Percentiles rank a stretch among this genome's conserved stretches.
These are phyloP conservation scores for Botrytis fragariae DNA, from an alignment of 2,329 filamentous ascomycete species.

Conservation along the genomic window DNA sequence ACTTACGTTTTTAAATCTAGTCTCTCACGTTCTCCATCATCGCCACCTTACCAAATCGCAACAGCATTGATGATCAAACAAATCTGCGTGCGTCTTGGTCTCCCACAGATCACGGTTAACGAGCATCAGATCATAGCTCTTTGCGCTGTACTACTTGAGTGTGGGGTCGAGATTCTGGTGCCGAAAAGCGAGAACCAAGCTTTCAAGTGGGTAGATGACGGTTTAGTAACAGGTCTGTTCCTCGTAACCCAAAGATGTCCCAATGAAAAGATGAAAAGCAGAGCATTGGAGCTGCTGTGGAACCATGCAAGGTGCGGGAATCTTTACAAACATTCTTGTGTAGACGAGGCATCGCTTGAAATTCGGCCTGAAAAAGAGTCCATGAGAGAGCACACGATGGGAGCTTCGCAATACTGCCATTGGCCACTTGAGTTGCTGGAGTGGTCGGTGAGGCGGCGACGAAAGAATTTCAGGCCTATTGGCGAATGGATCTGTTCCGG, in stretches of 20 bases:
- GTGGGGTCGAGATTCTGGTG: neutral
- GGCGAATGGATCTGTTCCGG: neutral
- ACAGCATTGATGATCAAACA: neutral
- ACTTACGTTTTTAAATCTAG: neutral
- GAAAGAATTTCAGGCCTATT: neutral
- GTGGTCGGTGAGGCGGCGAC: neutral
- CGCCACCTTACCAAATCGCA: neutral
- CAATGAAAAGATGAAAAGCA: neutral
- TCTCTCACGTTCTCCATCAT: neutral
- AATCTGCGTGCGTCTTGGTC: neutral
- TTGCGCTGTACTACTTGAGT: neutral
- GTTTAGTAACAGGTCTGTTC: neutral
- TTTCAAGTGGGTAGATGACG: neutral
- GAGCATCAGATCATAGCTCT: neutral
- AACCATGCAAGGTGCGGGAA: neutral
- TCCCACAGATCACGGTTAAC: neutral
- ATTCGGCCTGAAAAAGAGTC: too few relatives aligned
- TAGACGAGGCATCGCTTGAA: neutral
- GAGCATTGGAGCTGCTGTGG: neutral
- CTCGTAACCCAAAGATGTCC: neutral
- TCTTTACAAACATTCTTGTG: neutral
- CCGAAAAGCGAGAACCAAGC: neutral
- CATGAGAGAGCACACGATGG: neutral
- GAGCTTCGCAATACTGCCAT: neutral
- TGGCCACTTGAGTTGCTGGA: neutral